These are phyloP conservation scores for Lactarius vividus DNA, from an alignment of 768 basidiomycete species.

Conservation along the genomic window DNA sequence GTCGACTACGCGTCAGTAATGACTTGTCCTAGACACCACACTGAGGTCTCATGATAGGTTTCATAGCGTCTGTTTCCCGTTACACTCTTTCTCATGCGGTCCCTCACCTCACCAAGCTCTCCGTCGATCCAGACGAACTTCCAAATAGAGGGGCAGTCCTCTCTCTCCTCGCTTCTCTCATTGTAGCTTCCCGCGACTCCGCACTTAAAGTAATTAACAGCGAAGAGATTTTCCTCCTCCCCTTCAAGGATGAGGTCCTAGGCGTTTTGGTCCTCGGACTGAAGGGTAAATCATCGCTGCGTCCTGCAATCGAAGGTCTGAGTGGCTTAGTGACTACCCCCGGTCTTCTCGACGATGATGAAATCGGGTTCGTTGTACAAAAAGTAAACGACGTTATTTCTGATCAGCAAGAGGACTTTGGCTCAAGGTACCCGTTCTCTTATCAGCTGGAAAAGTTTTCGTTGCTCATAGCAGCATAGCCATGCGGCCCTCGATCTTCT, in stretches of 20 bases:
- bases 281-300: conserved; percentile 48
- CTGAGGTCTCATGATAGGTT: conserved; percentile 2
- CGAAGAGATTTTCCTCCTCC: conserved; percentile 38
- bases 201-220: conserved; percentile 26
- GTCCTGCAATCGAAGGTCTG: conserved; percentile 63
- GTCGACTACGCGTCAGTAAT: conserved; percentile 68
- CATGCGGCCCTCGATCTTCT: conserved; percentile 60
- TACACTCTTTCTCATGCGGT: conserved; percentile 67
- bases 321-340: conserved; percentile 64
- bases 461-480: conserved; percentile 37
- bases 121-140: conserved; percentile 67
- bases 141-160: conserved; percentile 66
- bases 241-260: conserved; percentile 76
- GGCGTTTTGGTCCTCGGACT: conserved; percentile 60
- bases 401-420: conserved; percentile 41
- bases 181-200: conserved; percentile 52
- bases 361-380: conserved; percentile 77
- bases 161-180: conserved; percentile 62
- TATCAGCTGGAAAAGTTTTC: neutral
- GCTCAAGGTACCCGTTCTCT: conserved; percentile 44
- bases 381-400: conserved; percentile 69
- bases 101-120: conserved; percentile 74
- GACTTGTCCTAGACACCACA: conserved; percentile 6
- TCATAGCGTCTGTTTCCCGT: conserved; percentile 61
- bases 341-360: conserved; percentile 61